Percentiles rank a stretch among this genome's conserved stretches.
phyloP scores from a whole-genome alignment of 2,329 filamentous ascomycete species.

The Pseudogymnoascus sp. region DNA sequence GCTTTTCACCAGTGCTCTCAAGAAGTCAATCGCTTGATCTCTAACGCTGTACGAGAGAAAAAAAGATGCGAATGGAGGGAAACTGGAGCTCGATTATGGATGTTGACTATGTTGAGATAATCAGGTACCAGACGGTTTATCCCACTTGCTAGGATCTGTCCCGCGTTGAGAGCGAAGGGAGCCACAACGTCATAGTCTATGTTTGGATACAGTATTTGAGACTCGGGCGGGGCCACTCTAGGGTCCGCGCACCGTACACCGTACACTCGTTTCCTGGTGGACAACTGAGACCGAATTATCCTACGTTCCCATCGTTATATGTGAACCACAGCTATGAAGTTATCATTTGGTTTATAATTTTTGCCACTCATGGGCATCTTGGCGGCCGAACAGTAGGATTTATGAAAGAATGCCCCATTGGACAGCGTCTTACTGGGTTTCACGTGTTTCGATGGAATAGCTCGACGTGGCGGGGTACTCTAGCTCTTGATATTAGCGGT shows the following conservation, averaged over 20 bases:
- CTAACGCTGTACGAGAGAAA: neutral
- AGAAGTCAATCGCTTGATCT: neutral
- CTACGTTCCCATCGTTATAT: neutral
- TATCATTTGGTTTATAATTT: neutral
- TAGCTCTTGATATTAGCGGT: constrained; percentile 5
- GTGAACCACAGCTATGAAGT: neutral
- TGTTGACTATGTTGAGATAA: constrained; percentile 6
- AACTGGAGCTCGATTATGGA: neutral
- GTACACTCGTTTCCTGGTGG: neutral
- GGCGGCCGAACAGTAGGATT: neutral
- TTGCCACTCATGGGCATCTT: neutral
- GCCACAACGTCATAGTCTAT: constrained; percentile 3
- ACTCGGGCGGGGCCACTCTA: neutral
- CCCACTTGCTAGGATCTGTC: neutral
- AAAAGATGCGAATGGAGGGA: neutral
- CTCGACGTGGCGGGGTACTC: neutral
- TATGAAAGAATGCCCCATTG: neutral
- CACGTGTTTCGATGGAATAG: neutral
- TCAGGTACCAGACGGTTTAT: neutral
- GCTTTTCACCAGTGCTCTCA: neutral
- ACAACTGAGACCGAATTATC: neutral
- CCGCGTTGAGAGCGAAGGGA: neutral
- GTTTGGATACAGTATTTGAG: neutral
- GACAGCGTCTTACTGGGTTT: neutral
- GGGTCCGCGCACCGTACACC: neutral